Conservation (phyloP, 1,139 yeast genomes). For the Meyerozyma elateridarum region DNA sequence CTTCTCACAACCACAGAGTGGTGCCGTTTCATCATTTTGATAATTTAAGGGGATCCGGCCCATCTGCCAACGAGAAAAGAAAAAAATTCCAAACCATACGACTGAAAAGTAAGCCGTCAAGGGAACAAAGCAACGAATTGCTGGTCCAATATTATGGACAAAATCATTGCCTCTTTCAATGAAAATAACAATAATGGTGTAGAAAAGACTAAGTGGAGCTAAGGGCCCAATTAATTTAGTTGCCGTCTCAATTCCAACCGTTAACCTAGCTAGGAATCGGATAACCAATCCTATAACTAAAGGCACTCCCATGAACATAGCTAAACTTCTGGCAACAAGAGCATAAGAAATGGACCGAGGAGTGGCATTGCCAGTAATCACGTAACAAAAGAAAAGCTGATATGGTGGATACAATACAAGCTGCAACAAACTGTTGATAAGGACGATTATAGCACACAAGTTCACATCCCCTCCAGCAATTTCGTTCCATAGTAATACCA, state of each 20-base stretch:
- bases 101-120: slow-evolving; percentile 44
- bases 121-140: slow-evolving; percentile 50
- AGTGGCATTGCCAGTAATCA: slow-evolving; percentile 25
- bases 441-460: slow-evolving; percentile 50
- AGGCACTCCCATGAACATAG: slow-evolving; percentile 53
- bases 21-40: slow-evolving; percentile 7
- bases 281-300: slow-evolving; percentile 21
- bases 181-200: slow-evolving; percentile 49
- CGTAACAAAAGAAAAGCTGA: slow-evolving; percentile 43
- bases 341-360: slow-evolving; percentile 7
- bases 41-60: background rate
- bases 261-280: slow-evolving; percentile 5
- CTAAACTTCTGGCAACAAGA: slow-evolving; percentile 49
- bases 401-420: slow-evolving; percentile 53
- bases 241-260: slow-evolving; percentile 26
- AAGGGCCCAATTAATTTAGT: slow-evolving; percentile 41
- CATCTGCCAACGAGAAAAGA: slow-evolving; percentile 25
- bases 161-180: slow-evolving; percentile 51
- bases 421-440: slow-evolving; percentile 50
- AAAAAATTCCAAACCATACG: slow-evolving; percentile 44
- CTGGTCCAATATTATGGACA: slow-evolving; percentile 45
- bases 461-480: slow-evolving; percentile 50
- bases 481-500: slow-evolving; percentile 61
- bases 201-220: slow-evolving; percentile 49
- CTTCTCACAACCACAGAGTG: slow-evolving; percentile 38